Conservation (phyloP, 495 filamentous ascomycete species). For the Trichoderma parareesei region DNA sequence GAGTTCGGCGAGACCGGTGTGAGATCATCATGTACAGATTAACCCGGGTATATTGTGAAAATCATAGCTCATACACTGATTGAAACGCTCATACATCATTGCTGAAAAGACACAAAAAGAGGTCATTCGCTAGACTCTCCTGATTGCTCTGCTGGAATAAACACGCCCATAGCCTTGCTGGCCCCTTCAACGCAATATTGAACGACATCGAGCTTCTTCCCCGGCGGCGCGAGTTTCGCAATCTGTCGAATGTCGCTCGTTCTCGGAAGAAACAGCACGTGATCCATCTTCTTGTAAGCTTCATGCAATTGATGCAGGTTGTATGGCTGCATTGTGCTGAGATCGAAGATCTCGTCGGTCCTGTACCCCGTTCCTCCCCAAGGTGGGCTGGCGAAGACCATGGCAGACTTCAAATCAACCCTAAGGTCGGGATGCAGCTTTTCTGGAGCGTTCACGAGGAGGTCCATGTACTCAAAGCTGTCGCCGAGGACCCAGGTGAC, state of each 20-base stretch:
- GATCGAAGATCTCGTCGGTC: constrained; percentile 69
- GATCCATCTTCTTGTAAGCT: constrained; percentile 45
- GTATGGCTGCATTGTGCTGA: constrained; percentile 85
- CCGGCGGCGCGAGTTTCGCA: constrained; percentile 45
- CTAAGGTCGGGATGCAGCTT: constrained; percentile 28
- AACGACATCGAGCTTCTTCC: constrained; percentile 53
- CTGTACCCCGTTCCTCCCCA: constrained; percentile 89
- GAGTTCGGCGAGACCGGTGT: too few species aligned
- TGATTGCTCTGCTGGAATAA: constrained; percentile 29
- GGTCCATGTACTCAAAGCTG: constrained; percentile 52
- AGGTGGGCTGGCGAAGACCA: constrained; percentile 84
- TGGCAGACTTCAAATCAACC: constrained; percentile 32
- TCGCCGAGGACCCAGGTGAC: constrained; percentile 84
- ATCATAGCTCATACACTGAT: neutral
- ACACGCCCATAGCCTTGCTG: constrained; percentile 66
- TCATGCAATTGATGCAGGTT: constrained; percentile 52
- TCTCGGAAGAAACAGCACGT: constrained; percentile 76
- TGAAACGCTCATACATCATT: neutral
- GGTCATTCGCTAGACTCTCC: neutral
- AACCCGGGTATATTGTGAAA: neutral
- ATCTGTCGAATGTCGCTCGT: constrained; percentile 82
- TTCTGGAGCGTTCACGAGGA: constrained; percentile 19
- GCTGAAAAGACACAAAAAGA: neutral
- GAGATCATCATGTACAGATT: neutral
- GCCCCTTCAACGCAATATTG: constrained; percentile 90